Evolutionary conservation across 2,329 filamentous ascomycete genomes (phyloP).

Genomic region (Xylariaceae sp.): DNA sequence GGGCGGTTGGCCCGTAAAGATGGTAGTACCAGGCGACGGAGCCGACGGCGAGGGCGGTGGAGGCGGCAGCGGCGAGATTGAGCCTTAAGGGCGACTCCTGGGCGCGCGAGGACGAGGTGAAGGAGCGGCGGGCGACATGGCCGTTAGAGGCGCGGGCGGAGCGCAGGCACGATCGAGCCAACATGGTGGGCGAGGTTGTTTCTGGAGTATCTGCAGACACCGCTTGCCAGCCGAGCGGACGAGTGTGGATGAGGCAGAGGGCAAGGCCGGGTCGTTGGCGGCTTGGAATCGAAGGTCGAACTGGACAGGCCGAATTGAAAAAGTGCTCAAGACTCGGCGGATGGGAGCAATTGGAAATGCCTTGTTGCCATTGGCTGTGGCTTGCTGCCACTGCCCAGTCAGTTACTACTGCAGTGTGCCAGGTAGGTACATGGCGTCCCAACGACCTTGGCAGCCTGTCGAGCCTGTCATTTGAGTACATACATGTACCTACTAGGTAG

Average conservation of each 20-base stretch:
- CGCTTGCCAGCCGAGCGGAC: slow-evolving; percentile 10
- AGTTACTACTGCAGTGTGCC: too few relatives aligned
- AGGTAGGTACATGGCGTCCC: too few relatives aligned
- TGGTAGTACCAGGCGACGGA: slow-evolving; percentile 97
- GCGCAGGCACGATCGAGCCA: slow-evolving; percentile 88
- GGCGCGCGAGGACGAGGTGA: slow-evolving; percentile 69
- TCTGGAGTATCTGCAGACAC: neutral
- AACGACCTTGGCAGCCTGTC: too few relatives aligned
- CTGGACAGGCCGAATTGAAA: slow-evolving; percentile 24
- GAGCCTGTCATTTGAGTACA: too few relatives aligned
- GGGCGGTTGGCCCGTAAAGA: slow-evolving; percentile 82
- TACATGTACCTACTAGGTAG: too few relatives aligned
- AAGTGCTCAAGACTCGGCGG: slow-evolving; percentile 26
- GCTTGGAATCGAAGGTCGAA: slow-evolving; percentile 21
- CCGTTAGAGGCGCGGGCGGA: slow-evolving; percentile 80
- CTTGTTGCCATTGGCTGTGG: slow-evolving; percentile 23
- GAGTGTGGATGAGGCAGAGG: slow-evolving; percentile 27
- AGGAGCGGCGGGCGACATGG: slow-evolving; percentile 57
- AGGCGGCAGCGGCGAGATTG: slow-evolving; percentile 81
- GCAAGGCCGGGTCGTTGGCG: slow-evolving; percentile 12
- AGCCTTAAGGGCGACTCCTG: slow-evolving; percentile 75
- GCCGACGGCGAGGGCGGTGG: slow-evolving; percentile 80
- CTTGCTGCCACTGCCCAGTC: too few relatives aligned
- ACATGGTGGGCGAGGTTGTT: slow-evolving; percentile 65
- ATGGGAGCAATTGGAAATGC: slow-evolving; percentile 31